A percentile compares a stretch with the other conserved stretches of the same genome.
Conservation (phyloP, 75 land plant genomes). For the Sequoiadendron giganteum region DNA sequence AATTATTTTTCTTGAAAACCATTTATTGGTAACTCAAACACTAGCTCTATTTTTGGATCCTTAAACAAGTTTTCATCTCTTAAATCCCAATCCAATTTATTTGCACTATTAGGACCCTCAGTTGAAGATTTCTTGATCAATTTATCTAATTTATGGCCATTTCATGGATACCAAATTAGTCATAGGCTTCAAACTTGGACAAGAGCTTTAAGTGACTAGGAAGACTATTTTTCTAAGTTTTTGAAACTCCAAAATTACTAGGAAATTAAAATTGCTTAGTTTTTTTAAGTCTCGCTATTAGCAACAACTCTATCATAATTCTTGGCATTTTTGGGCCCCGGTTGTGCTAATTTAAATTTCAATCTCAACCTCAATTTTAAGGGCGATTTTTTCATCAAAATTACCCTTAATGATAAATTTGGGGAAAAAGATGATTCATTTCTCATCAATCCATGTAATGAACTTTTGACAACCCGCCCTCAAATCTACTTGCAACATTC, state of each 20-base stretch:
- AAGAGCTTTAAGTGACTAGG: background rate
- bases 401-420: background rate
- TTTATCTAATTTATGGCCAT: background rate
- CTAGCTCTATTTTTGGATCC: no score
- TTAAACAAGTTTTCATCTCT: background rate
- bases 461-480: constrained; percentile 19
- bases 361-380: no score
- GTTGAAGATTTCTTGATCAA: background rate
- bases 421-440: constrained; percentile 21
- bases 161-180: background rate
- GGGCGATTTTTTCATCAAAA: constrained; percentile 10
- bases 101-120: background rate
- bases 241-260: background rate
- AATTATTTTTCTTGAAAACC: no score
- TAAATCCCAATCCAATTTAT: background rate
- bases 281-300: constrained; percentile 3
- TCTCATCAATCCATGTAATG: constrained; percentile 37
- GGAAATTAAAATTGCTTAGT: background rate
- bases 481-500: constrained; percentile 37
- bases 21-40: no score
- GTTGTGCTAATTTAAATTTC: constrained; percentile 27
- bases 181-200: background rate
- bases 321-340: constrained; percentile 18
- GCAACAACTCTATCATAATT: constrained; percentile 28
- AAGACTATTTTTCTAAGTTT: background rate